These are phyloP conservation scores for Striga asiatica DNA, from an alignment of 257 asterid genomes.

Conservation along the genomic window DNA sequence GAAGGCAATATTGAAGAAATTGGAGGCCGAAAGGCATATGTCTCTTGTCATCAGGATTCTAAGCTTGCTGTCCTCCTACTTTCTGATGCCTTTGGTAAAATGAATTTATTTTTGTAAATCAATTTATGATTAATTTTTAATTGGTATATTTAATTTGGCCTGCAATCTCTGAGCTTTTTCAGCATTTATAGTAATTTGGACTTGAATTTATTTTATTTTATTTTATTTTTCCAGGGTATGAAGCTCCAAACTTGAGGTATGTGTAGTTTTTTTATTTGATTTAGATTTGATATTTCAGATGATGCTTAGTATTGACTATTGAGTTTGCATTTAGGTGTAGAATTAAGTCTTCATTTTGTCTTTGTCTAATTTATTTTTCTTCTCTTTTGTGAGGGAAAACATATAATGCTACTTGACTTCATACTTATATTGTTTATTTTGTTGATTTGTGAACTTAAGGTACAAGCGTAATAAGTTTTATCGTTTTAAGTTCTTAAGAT, in stretches of 20 bases:
- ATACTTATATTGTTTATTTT: too few species aligned
- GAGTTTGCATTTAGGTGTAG: too few species aligned
- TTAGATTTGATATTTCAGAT: background rate
- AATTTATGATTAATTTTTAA: background rate
- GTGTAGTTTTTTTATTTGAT: slow-evolving; percentile 1
- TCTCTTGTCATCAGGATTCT: slow-evolving; percentile 35
- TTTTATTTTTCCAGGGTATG: slow-evolving; percentile 37
- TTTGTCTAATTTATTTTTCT: too few species aligned
- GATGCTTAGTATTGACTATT: background rate
- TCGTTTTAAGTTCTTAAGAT: too few species aligned
- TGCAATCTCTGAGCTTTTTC: too few species aligned
- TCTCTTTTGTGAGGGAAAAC: too few species aligned
- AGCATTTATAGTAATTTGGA: background rate
- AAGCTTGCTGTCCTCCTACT: slow-evolving; percentile 42
- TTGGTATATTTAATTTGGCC: too few species aligned
- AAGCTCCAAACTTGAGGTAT: slow-evolving; percentile 55
- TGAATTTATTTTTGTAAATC: background rate
- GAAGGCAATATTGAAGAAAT: slow-evolving; percentile 31
- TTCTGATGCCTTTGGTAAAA: slow-evolving; percentile 51
- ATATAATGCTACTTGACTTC: too few species aligned
- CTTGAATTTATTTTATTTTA: background rate
- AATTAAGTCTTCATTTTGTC: too few species aligned
- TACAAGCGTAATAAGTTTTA: too few species aligned
- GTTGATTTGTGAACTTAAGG: background rate
- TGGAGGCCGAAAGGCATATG: slow-evolving; percentile 41